Conservation (phyloP, 352 stramenopile genomes). For the Globisporangium heterothallicum region DNA sequence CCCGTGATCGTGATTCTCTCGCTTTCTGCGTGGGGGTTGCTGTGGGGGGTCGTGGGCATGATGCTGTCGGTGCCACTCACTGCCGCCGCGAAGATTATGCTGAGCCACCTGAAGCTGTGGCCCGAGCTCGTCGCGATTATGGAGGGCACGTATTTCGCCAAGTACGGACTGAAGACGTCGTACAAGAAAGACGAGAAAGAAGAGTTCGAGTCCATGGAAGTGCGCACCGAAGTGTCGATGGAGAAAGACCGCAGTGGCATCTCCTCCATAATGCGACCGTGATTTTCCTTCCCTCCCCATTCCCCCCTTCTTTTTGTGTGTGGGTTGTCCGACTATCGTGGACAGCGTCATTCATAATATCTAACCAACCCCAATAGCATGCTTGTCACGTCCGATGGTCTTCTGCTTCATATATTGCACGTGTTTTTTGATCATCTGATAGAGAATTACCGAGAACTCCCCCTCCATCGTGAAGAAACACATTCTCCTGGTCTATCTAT, state of each 20-base stretch:
- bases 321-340: background rate
- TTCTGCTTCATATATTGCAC: no score
- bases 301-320: background rate
- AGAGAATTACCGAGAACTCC: no score
- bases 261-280: conserved; percentile 24
- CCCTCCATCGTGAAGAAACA: no score
- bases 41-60: conserved; percentile 87
- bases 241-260: conserved; percentile 44
- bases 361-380: background rate
- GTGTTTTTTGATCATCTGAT: no score
- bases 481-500: no score
- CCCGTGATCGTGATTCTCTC: conserved; percentile 84
- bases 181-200: conserved; percentile 71
- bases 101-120: conserved; percentile 82
- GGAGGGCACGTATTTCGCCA: conserved; percentile 83
- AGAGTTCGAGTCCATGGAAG: conserved; percentile 74
- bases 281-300: background rate
- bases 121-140: conserved; percentile 82
- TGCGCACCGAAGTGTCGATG: conserved; percentile 44
- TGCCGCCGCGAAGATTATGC: conserved; percentile 83
- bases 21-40: conserved; percentile 80
- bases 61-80: conserved; percentile 87
- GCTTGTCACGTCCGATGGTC: no score
- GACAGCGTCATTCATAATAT: conserved; percentile 1
- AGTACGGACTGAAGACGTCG: conserved; percentile 55